phyloP scores from a whole-genome alignment of 169 alveolate genomes.

The Plasmodium chabaudi region DNA sequence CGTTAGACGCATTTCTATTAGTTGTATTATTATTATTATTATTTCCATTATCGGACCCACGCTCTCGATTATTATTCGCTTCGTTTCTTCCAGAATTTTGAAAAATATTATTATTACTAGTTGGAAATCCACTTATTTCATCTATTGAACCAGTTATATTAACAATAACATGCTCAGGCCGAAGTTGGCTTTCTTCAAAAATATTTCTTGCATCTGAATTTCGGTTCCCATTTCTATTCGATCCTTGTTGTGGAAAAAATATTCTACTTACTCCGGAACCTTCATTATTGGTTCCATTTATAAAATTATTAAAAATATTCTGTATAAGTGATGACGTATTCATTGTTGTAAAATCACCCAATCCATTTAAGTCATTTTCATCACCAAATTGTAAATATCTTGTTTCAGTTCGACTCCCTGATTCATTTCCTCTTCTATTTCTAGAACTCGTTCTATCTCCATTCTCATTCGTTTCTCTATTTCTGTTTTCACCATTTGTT shows the following conservation, averaged over 20 bases:
- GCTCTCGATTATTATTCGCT: neutral
- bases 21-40: neutral
- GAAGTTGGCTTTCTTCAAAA: constrained; percentile 1
- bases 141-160: neutral
- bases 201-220: constrained; percentile 10
- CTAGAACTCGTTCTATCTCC: neutral
- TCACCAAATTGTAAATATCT: constrained; percentile 7
- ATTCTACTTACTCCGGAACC: constrained; percentile 8
- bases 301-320: constrained; percentile 37
- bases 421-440: neutral
- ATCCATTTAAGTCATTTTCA: constrained; percentile 17
- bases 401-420: neutral
- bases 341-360: constrained; percentile 19
- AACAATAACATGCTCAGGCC: neutral
- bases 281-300: constrained; percentile 20
- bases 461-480: neutral
- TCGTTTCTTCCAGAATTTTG: neutral
- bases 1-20: neutral
- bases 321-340: constrained; percentile 42
- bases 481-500: neutral
- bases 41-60: neutral
- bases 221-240: constrained; percentile 10
- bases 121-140: neutral
- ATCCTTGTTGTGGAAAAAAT: constrained; percentile 1
- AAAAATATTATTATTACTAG: too few species aligned